phyloP scores from a whole-genome alignment of 345 rosid species.

The Brassica carinata region DNA sequence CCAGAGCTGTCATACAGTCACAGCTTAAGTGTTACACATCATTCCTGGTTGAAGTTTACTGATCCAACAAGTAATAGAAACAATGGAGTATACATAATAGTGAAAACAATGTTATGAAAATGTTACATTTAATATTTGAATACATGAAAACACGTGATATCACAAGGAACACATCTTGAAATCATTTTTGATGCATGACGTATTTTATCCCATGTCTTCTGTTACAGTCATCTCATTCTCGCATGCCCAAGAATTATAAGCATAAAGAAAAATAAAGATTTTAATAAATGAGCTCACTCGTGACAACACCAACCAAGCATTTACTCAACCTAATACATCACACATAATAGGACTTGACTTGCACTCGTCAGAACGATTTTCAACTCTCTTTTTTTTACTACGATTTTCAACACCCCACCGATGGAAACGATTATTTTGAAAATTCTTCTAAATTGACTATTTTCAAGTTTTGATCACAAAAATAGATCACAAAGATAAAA shows the following conservation, averaged over 20 bases:
- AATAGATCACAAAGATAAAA: too few relatives aligned
- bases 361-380: background rate
- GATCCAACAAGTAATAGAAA: too few relatives aligned
- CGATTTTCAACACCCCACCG: too few relatives aligned
- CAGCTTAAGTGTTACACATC: too few relatives aligned
- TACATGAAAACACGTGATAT: background rate
- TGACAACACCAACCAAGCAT: constrained; percentile 33
- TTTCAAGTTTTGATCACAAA: too few relatives aligned
- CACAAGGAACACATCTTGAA: background rate
- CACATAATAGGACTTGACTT: constrained; percentile 24
- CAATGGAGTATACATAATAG: too few relatives aligned
- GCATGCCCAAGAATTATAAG: constrained; percentile 11
- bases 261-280: background rate
- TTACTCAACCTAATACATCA: constrained; percentile 38
- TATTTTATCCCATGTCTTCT: constrained; percentile 14
- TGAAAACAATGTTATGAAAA: too few relatives aligned
- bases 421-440: too few relatives aligned
- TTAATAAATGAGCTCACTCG: constrained; percentile 34
- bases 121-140: background rate
- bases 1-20: too few relatives aligned
- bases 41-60: too few relatives aligned
- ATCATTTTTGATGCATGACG: background rate
- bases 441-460: too few relatives aligned
- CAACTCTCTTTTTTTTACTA: constrained; percentile 1
- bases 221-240: background rate